These are phyloP conservation scores for Rubia yunnanensis DNA, from an alignment of 257 asterid genomes.

Conservation along the genomic window DNA sequence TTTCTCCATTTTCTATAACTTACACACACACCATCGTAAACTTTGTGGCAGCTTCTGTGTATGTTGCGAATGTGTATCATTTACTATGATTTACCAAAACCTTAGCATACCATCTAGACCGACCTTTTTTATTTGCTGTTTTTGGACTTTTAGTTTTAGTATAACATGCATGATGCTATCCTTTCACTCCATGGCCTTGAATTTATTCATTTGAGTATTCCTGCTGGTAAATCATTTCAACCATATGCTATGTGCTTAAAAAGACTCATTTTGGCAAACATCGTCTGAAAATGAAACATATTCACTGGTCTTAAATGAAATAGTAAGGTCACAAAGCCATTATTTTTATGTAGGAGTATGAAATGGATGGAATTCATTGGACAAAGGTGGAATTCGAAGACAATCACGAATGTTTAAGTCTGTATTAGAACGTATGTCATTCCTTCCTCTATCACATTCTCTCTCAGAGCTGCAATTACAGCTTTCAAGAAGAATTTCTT, in stretches of 20 bases:
- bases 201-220: background rate
- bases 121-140: too few relatives aligned
- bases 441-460: background rate
- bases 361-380: conserved; percentile 79
- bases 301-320: background rate
- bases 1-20: too few relatives aligned
- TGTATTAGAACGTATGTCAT: conserved; percentile 72
- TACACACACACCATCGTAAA: too few relatives aligned
- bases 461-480: background rate
- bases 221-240: background rate
- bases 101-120: too few relatives aligned
- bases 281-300: background rate
- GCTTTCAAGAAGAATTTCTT: background rate
- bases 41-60: too few relatives aligned
- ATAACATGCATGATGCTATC: conserved; percentile 1
- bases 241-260: background rate
- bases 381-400: conserved; percentile 73
- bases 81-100: too few relatives aligned
- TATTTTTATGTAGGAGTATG: conserved; percentile 55
- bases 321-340: background rate
- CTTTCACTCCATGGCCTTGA: background rate
- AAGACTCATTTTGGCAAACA: background rate
- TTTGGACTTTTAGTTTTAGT: too few relatives aligned
- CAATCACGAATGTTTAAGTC: conserved; percentile 78
- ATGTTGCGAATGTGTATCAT: too few relatives aligned